Base-by-base conservation (phyloP, 2,329 filamentous ascomycete genomes). In the Fusarium staphyleae region DNA sequence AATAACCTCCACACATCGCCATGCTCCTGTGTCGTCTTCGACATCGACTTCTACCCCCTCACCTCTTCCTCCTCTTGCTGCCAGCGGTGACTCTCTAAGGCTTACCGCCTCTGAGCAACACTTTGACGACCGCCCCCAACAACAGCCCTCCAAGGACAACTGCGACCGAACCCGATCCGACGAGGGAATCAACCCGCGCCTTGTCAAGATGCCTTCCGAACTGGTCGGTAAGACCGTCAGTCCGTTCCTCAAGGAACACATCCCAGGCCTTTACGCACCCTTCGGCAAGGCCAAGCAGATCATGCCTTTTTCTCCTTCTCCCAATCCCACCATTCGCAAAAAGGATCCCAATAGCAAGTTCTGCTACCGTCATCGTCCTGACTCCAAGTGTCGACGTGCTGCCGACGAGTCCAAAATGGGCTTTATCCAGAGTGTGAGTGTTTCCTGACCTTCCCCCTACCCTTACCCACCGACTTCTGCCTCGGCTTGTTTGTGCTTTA, bases 391-490 rank as follows among this genome's bases (percentile, higher is more conserved):
- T 76, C 84, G 93, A 56, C 86, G 92, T 55, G 91, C 96, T 58
- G 93, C 92, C 52, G 93, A 98, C 76, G 95, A 98, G 76, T 88
- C 89, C 39, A 95, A 95, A 60, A 99, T 99, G 95, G 91, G 93
- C 65, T 88, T 93, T 71, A 84, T 99, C 58, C 95, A 99, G 72
- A 87, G 87, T 68, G 90, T 93, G 81, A 60, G 86, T 61, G 11
- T 29, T 41, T 19, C 26, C 22, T 32, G 13, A 16, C 26, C 15
- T 33, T 3, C 15, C 18, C 28, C 29, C 30, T 10, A 14, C 26
- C 44, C 3, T n/a, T 18, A 6, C 12, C 30, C 9, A n/a, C 16
- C 16, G 16, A 19, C 24, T 14, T 28, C 16, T 15, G 33, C 35
- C 14, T 24, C 11, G 14, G 26, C 39, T 34, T 22, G 22, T 45